Evolutionary conservation across 1,284 basidiomycete species (phyloP).

Genomic region (Serendipita sp.): DNA sequence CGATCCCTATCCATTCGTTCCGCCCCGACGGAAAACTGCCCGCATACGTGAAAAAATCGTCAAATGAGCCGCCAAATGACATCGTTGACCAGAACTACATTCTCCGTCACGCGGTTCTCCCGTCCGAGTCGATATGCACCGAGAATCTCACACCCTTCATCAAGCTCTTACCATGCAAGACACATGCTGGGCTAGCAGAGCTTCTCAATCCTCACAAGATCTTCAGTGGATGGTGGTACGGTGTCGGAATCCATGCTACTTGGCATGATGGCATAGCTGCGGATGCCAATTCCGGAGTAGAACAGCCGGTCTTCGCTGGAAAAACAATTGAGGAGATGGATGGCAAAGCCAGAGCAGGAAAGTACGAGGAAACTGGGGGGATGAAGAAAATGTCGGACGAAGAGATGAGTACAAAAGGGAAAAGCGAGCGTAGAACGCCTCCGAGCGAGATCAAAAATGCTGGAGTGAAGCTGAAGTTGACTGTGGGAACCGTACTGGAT

Average conservation of each 20-base stretch:
- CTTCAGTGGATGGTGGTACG: constrained; percentile 81
- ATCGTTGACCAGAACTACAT: constrained; percentile 23
- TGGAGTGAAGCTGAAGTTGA: constrained; percentile 54
- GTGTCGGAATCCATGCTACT: constrained; percentile 64
- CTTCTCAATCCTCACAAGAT: constrained; percentile 76
- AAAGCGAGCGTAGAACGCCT: neutral
- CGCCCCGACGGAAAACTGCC: constrained; percentile 43
- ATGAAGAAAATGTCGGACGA: no score
- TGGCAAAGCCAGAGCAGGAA: neutral
- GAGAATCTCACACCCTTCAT: constrained; percentile 95
- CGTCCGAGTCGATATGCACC: constrained; percentile 81
- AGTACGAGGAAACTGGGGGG: neutral
- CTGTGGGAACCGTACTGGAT: constrained; percentile 73
- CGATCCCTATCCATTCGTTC: constrained; percentile 44
- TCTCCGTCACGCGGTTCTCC: constrained; percentile 63
- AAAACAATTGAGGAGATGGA: neutral
- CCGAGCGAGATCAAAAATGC: constrained; percentile 9
- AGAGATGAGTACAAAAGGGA: no score
- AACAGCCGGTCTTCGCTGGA: neutral
- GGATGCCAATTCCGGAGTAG: neutral
- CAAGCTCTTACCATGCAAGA: constrained; percentile 87
- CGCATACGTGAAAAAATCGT: neutral
- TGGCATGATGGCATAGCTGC: constrained; percentile 28
- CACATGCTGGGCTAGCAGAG: constrained; percentile 73
- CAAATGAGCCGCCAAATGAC: neutral